Evolutionary conservation across 371 early-diverging fungal species (phyloP).

Genomic region (Rhizopus arrhizus): DNA sequence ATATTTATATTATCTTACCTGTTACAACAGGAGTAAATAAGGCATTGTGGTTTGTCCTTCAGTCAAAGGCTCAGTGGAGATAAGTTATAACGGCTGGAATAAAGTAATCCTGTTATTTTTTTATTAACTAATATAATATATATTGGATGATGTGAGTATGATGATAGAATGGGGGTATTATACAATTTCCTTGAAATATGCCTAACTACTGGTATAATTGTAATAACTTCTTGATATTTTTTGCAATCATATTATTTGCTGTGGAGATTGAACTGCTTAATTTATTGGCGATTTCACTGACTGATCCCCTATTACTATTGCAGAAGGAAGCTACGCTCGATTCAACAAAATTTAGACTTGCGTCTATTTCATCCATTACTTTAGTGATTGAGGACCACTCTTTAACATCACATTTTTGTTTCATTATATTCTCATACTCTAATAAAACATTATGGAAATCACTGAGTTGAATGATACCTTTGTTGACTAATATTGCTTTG

Average conservation of each 20-base stretch:
- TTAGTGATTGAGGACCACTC: conserved; percentile 14
- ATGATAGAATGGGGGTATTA: conserved; percentile 14
- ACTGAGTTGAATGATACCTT: conserved; percentile 17
- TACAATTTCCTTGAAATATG: conserved; percentile 16
- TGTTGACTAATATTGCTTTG: conserved; percentile 19
- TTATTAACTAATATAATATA: conserved; percentile 13
- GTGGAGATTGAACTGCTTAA: conserved; percentile 20
- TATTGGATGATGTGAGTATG: conserved; percentile 17
- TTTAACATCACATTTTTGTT: conserved; percentile 19
- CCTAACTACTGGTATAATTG: conserved; percentile 13
- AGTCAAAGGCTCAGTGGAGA: conserved; percentile 12
- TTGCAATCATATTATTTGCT: conserved; percentile 22
- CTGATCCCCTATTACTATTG: conserved; percentile 15
- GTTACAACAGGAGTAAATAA: conserved; percentile 15
- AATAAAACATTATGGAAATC: conserved; percentile 18
- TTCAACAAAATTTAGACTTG: no score
- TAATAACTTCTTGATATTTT: conserved; percentile 18
- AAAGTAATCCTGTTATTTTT: conserved; percentile 15
- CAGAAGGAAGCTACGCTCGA: conserved; percentile 9
- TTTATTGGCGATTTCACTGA: conserved; percentile 19
- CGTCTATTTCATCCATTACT: no score
- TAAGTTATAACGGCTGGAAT: conserved; percentile 11
- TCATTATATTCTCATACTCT: conserved; percentile 18
- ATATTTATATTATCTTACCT: no score
- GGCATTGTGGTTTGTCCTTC: conserved; percentile 17